phyloP scores from a whole-genome alignment of 2,329 filamentous ascomycete species.

The Monilinia aucupariae region DNA sequence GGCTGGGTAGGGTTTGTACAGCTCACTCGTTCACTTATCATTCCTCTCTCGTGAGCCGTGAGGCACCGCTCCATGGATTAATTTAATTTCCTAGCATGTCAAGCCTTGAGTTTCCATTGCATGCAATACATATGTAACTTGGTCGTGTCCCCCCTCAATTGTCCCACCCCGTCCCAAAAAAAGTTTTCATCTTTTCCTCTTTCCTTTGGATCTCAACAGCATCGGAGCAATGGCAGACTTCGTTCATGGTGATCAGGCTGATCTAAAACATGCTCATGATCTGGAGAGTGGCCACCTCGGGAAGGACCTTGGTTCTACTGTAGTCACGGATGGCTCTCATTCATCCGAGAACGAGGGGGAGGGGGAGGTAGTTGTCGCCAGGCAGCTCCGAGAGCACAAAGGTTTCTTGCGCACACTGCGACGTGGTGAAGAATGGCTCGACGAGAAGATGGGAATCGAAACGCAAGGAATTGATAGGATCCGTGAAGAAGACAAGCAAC shows the following conservation, averaged over 20 bases:
- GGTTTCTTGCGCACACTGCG: conserved; percentile 32
- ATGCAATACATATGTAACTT: conserved; percentile 19
- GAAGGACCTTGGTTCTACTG: conserved; percentile 15
- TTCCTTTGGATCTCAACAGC: not conserved
- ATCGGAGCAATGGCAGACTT: conserved; percentile 23
- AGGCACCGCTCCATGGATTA: not conserved
- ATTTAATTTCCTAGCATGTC: conserved; percentile 12
- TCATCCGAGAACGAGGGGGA: conserved; percentile 11
- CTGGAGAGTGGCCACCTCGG: conserved; percentile 25
- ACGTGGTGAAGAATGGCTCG: conserved; percentile 39
- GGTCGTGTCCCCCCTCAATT: conserved; percentile 3
- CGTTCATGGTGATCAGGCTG: conserved; percentile 30
- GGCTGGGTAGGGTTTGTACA: not conserved
- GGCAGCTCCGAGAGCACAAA: conserved; percentile 25
- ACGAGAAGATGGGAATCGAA: conserved; percentile 43
- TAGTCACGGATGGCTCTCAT: conserved; percentile 7
- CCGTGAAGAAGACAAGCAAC: conserved; percentile 40
- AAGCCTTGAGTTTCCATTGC: conserved; percentile 11
- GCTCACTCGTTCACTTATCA: not conserved
- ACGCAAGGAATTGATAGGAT: conserved; percentile 45
- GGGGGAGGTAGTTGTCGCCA: conserved; percentile 26
- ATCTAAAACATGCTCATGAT: conserved; percentile 26
- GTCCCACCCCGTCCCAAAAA: conserved; percentile 5
- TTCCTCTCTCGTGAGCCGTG: conserved; percentile 3
- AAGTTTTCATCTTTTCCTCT: conserved; percentile 7